phyloP scores from a whole-genome alignment of 768 basidiomycete genomes.

The Boletus sensibilis region DNA sequence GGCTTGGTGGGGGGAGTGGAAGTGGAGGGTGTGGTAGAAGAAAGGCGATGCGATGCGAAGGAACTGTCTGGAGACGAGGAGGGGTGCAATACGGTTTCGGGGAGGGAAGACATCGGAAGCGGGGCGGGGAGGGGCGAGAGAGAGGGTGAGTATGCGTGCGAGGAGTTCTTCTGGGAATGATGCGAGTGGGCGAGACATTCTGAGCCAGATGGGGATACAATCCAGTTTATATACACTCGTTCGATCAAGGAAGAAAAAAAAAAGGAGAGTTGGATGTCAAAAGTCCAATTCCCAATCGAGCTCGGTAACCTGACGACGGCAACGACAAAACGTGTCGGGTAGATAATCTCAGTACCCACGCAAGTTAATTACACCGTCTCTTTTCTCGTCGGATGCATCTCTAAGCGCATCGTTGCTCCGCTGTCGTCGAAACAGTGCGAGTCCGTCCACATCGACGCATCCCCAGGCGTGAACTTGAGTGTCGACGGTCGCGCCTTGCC shows the following conservation, averaged over 20 bases:
- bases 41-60: slow-evolving; percentile 57
- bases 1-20: slow-evolving; percentile 43
- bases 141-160: slow-evolving; percentile 42
- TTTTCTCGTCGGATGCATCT: neutral
- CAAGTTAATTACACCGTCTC: slow-evolving; percentile 3
- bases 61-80: slow-evolving; percentile 53
- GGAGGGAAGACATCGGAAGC: slow-evolving; percentile 22
- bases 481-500: neutral
- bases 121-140: slow-evolving; percentile 27
- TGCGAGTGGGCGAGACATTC: slow-evolving; percentile 23
- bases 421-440: neutral
- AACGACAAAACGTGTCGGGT: neutral
- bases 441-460: neutral
- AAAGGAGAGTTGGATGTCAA: neutral
- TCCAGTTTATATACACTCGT: slow-evolving; percentile 8
- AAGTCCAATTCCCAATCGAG: slow-evolving; percentile 14
- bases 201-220: neutral
- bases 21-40: slow-evolving; percentile 51
- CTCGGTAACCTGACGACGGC: slow-evolving; percentile 1
- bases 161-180: slow-evolving; percentile 45
- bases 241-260: neutral
- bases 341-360: neutral
- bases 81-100: slow-evolving; percentile 37
- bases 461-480: slow-evolving; percentile 11
- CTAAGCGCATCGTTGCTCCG: neutral